Conservation (phyloP, 2,329 filamentous ascomycete species). For the Xenosphaeropsis pyriputrescens region DNA sequence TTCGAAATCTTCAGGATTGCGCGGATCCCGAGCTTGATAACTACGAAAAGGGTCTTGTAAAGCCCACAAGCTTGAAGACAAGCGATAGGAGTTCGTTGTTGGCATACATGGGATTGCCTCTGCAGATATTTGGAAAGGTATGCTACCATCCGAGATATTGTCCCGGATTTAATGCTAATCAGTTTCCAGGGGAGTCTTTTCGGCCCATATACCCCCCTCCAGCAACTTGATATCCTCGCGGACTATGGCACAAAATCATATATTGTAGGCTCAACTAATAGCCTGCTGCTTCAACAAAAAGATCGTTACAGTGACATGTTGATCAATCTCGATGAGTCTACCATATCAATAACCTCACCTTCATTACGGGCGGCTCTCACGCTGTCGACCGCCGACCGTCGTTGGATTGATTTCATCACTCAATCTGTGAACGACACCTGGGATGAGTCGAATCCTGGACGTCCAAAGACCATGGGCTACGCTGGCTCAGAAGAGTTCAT, state of each 20-base stretch:
- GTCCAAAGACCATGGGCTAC: constrained; percentile 91
- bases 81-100: constrained; percentile 85
- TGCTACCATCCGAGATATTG: neutral
- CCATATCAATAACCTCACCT: constrained; percentile 68
- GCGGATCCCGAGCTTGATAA: constrained; percentile 84
- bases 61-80: constrained; percentile 74
- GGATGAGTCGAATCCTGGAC: constrained; percentile 79
- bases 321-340: constrained; percentile 86
- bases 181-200: constrained; percentile 66
- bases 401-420: constrained; percentile 94
- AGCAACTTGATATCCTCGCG: constrained; percentile 86
- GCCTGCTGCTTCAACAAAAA: constrained; percentile 80
- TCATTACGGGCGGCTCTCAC: constrained; percentile 62
- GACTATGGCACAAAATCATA: constrained; percentile 95
- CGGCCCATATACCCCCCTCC: constrained; percentile 89
- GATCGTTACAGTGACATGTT: constrained; percentile 94
- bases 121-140: constrained; percentile 91
- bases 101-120: constrained; percentile 83
- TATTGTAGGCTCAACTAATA: constrained; percentile 94
- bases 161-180: constrained; percentile 2
- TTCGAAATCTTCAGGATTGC: constrained; percentile 85
- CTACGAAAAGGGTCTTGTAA: constrained; percentile 61
- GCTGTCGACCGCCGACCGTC: constrained; percentile 73
- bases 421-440: constrained; percentile 92
- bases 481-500: constrained; percentile 96